Base-by-base conservation (phyloP, 1,284 basidiomycete genomes). In the Stygiomarasmius scandens region DNA sequence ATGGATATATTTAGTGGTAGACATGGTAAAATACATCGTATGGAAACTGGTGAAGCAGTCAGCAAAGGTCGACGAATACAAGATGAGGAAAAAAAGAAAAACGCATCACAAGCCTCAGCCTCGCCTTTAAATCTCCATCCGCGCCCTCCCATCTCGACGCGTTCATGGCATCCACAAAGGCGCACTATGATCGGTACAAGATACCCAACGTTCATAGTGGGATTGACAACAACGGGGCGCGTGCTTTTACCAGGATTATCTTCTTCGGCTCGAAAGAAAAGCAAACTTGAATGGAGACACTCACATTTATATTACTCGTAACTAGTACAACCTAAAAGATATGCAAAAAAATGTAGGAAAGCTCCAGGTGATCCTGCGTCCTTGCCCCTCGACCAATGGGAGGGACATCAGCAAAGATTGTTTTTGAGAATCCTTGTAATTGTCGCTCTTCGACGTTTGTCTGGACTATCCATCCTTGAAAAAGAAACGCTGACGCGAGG, bases 291-390 rank as follows among this genome's bases (percentile, higher is more conserved):
- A n/a, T n/a, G n/a, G 52, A 67, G 61, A 75, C 67, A 76, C 74
- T 72, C 63, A 67, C 62, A 53, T 61, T n/a, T n/a, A 61, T 51
- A 54, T 58, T 43, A 53, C 47, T 20, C 19, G 19, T 25, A 25
- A 27, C 16, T 10, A 49, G 32, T 27, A 12, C 8, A 55, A 60
- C 53, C 55, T 41, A 57, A 46, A 32, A 38, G 47, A 59, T 24
- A 65, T 41, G 47, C 49, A 9, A 65, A 60, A 63, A 60, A 56
- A 77, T 89, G 86, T 92, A 71, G 81, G 77, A 82, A 71, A 76
- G 66, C 87, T 81, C 87, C 87, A 92, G 90, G 90, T 92, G 86
- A 87, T 92, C 90, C 85, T 81, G 89, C 90, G 77, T 92, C 90
- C 87, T 90, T 45, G 74, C 86, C 78, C 82, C 90, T 92, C 90